Evolutionary conservation across 352 stramenopile species (phyloP).

Genomic region (Phytophthora melonis): DNA sequence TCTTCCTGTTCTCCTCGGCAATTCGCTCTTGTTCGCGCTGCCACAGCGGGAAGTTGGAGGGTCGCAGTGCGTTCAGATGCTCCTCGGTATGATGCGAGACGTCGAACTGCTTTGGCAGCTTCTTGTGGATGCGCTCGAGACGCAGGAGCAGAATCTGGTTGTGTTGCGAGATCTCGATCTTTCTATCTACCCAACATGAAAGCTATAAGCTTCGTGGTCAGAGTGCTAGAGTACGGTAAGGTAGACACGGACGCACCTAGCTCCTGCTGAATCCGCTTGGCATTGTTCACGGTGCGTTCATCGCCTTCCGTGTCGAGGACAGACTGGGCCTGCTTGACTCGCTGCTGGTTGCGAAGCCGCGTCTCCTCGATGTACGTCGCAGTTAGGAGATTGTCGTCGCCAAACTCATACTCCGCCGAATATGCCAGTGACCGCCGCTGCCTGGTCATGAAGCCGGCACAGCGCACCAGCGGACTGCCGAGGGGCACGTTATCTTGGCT

Average conservation of each 20-base stretch:
- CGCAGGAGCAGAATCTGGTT: slow-evolving; percentile 59
- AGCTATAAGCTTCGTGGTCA: background rate
- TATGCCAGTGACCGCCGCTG: slow-evolving; percentile 60
- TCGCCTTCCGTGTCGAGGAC: slow-evolving; percentile 42
- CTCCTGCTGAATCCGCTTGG: slow-evolving; percentile 65
- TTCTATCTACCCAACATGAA: slow-evolving; percentile 46
- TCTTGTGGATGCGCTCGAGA: slow-evolving; percentile 65
- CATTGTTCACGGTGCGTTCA: slow-evolving; percentile 48
- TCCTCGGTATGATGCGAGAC: slow-evolving; percentile 62
- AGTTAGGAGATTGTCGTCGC: slow-evolving; percentile 69
- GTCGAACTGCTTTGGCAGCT: slow-evolving; percentile 68
- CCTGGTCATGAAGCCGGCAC: slow-evolving; percentile 53
- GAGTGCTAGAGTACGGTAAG: background rate
- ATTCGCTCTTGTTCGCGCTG: slow-evolving; percentile 58
- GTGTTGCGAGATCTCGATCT: slow-evolving; percentile 56
- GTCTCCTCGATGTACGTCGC: slow-evolving; percentile 56
- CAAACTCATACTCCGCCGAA: slow-evolving; percentile 73
- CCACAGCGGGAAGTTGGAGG: slow-evolving; percentile 44
- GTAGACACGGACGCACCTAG: slow-evolving; percentile 41
- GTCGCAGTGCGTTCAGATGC: slow-evolving; percentile 46
- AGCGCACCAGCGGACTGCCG: background rate
- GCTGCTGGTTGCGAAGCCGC: slow-evolving; percentile 54
- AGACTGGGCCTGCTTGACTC: slow-evolving; percentile 57
- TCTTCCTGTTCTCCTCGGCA: slow-evolving; percentile 55
- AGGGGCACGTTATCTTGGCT: slow-evolving; percentile 1